Percentiles rank a stretch among this genome's conserved stretches.
Conservation (phyloP, 176 grass and related monocot genomes). For the Musa beccarii region DNA sequence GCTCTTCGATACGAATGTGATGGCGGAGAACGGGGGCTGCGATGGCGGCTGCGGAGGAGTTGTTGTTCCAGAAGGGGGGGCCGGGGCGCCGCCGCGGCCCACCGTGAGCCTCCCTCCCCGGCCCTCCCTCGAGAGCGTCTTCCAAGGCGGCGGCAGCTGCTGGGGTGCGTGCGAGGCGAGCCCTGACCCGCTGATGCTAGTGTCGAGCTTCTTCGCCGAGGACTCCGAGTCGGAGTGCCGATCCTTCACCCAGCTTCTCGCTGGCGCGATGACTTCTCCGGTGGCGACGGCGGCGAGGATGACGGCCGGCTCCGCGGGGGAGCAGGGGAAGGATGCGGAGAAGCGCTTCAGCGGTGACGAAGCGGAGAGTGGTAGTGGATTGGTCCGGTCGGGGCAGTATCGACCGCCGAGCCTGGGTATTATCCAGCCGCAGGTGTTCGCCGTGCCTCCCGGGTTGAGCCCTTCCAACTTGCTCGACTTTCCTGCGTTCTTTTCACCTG, state of each 20-base stretch:
- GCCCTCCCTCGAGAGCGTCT: conserved; percentile 31
- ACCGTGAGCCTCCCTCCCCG: conserved; percentile 35
- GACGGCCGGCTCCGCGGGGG: neutral
- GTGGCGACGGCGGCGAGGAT: conserved; percentile 6
- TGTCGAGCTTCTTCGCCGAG: conserved; percentile 41
- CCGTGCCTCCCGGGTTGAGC: conserved; percentile 37
- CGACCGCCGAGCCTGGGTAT: conserved; percentile 12
- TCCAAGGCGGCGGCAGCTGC: conserved; percentile 1
- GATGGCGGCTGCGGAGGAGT: neutral
- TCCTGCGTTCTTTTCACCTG: conserved; percentile 32
- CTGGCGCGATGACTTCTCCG: conserved; percentile 41
- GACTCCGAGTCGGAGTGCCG: conserved; percentile 38
- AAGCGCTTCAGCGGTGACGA: neutral
- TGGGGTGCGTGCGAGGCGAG: conserved; percentile 19
- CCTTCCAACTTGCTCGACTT: conserved; percentile 33
- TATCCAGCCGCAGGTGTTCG: conserved; percentile 29
- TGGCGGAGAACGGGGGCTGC: conserved; percentile 1
- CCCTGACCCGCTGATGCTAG: conserved; percentile 42
- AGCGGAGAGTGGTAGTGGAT: neutral
- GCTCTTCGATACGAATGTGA: neutral
- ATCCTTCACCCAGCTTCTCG: conserved; percentile 63
- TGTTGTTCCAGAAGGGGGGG: neutral
- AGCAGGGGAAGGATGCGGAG: conserved; percentile 4
- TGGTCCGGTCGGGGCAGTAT: conserved; percentile 6
- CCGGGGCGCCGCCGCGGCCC: conserved; percentile 14